phyloP scores from a whole-genome alignment of 2,329 filamentous ascomycete genomes.

The Phialemoniopsis sp. region DNA sequence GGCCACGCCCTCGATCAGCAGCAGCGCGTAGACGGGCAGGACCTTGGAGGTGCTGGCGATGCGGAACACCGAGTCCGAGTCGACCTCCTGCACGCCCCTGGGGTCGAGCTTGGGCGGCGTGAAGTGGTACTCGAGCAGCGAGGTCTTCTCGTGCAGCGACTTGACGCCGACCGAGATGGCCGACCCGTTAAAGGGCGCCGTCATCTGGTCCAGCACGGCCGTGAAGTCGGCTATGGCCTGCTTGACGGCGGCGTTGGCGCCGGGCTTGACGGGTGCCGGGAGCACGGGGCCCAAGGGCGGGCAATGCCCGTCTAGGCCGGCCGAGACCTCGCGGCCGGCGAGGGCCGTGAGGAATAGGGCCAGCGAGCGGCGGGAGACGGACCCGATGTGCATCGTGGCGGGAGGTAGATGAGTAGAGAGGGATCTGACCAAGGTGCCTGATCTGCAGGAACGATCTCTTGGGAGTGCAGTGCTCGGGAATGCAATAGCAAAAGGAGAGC shows the following conservation, averaged over 20 bases:
- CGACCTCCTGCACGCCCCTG: conserved; percentile 18
- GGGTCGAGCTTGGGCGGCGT: conserved; percentile 26
- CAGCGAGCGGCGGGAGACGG: background rate
- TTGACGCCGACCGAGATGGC: conserved; percentile 33
- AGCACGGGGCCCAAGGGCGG: conserved; percentile 38
- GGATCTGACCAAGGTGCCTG: too few species aligned
- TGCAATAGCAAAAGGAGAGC: too few species aligned
- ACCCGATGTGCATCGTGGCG: too few species aligned
- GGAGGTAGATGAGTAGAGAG: too few species aligned
- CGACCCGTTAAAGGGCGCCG: conserved; percentile 20
- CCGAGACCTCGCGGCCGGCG: conserved; percentile 9
- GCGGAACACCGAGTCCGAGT: conserved; percentile 27
- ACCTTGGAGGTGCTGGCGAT: conserved; percentile 32
- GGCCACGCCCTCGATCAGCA: conserved; percentile 21
- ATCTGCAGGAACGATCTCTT: too few species aligned
- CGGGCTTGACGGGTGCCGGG: conserved; percentile 27
- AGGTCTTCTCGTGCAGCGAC: conserved; percentile 31
- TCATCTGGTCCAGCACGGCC: conserved; percentile 18
- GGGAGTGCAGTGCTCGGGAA: too few species aligned
- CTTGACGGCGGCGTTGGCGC: conserved; percentile 21
- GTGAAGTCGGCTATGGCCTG: conserved; percentile 16
- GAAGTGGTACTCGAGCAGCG: conserved; percentile 33
- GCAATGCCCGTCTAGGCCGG: conserved; percentile 25
- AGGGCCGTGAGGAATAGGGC: conserved; percentile 2
- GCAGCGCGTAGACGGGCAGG: conserved; percentile 21